These are phyloP conservation scores for Candida sonorensis DNA, from an alignment of 805 yeast species.

Conservation along the genomic window DNA sequence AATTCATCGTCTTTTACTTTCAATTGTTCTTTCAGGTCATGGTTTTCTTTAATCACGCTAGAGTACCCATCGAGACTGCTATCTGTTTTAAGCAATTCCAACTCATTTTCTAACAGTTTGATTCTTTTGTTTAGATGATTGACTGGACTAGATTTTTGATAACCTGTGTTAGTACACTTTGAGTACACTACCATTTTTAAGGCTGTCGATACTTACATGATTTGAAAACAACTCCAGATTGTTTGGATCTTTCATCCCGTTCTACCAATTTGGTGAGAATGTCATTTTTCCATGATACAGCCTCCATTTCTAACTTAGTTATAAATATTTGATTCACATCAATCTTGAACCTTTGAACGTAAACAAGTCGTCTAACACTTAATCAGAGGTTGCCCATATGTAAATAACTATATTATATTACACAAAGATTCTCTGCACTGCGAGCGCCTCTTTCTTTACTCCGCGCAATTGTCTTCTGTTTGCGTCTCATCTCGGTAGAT, in stretches of 20 bases:
- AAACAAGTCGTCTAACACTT: too few relatives aligned
- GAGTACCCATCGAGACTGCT: conserved; percentile 12
- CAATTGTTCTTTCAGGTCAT: conserved; percentile 5
- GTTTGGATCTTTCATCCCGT: conserved; percentile 12
- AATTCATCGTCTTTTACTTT: conserved; percentile 2
- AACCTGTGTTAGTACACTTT: conserved; percentile 3
- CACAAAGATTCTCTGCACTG: too few relatives aligned
- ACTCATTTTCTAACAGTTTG: conserved; percentile 8
- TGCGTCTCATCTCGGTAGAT: too few relatives aligned
- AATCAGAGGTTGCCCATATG: too few relatives aligned
- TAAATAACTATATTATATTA: too few relatives aligned
- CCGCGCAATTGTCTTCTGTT: too few relatives aligned
- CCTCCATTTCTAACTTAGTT: background rate
- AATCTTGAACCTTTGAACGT: too few relatives aligned
- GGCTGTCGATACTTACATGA: conserved; percentile 22
- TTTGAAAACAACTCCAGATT: conserved; percentile 8
- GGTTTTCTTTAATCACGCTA: conserved; percentile 6
- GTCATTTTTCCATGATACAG: conserved; percentile 15
- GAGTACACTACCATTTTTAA: too few relatives aligned
- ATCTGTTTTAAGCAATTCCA: conserved; percentile 9
- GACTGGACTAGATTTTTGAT: conserved; percentile 5
- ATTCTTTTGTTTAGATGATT: conserved; percentile 8
- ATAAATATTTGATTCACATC: too few relatives aligned
- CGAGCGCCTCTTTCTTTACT: too few relatives aligned
- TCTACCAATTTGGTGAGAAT: conserved; percentile 10